These are phyloP conservation scores for Hypericum androsaemum DNA, from an alignment of 345 rosid genomes.

Conservation along the genomic window DNA sequence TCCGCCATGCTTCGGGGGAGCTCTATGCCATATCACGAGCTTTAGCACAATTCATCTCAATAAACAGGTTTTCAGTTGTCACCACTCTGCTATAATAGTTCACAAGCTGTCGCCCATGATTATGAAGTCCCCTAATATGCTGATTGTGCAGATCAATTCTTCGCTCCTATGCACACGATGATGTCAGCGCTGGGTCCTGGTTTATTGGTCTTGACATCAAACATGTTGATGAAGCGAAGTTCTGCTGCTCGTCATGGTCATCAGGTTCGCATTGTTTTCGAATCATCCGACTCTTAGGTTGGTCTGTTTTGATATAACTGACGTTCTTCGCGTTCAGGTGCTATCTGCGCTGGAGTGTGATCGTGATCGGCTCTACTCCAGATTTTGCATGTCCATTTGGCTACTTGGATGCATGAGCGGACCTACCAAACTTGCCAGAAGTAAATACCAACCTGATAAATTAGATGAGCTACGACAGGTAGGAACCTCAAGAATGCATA, in stretches of 20 bases:
- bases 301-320: not conserved
- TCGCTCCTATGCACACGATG: conserved; percentile 52
- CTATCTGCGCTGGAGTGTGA: conserved; percentile 64
- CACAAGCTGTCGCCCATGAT: not conserved
- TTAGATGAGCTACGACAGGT: no score
- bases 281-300: not conserved
- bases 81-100: not conserved
- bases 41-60: conserved; percentile 7
- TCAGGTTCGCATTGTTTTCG: conserved; percentile 34
- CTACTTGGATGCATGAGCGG: not conserved
- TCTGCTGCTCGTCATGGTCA: conserved; percentile 73
- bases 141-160: not conserved
- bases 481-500: no score
- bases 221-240: conserved; percentile 53
- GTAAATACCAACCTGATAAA: no score
- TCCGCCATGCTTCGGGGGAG: conserved; percentile 6
- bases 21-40: not conserved
- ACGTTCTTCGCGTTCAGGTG: conserved; percentile 32
- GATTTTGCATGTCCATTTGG: not conserved
- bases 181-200: conserved; percentile 72
- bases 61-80: conserved; percentile 1
- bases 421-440: no score
- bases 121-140: not conserved
- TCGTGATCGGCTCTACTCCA: conserved; percentile 10
- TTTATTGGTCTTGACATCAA: conserved; percentile 47